Evolutionary conservation across 2,329 filamentous ascomycete species (phyloP).

Genomic region (Chaetomiaceae sp.): DNA sequence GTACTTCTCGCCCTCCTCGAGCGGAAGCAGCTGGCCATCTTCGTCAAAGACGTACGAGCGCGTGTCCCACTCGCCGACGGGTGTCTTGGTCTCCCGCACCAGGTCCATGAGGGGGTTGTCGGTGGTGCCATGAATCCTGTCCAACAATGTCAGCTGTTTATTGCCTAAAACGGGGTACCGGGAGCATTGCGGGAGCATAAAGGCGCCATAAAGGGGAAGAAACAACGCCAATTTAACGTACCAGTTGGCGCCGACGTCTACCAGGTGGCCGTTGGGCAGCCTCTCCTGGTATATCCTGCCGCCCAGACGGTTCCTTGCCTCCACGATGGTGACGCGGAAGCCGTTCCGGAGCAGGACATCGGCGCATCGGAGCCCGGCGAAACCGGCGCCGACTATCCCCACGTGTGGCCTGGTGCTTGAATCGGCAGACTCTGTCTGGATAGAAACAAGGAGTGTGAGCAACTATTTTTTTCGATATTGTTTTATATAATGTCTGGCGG

Average conservation of each 20-base stretch:
- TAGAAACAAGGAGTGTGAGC: slow-evolving; percentile 16
- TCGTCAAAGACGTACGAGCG: slow-evolving; percentile 53
- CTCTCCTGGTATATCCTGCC: slow-evolving; percentile 55
- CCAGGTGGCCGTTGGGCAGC: slow-evolving; percentile 43
- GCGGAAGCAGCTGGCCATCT: slow-evolving; percentile 47
- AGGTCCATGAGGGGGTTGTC: slow-evolving; percentile 67
- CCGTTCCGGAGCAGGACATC: slow-evolving; percentile 61
- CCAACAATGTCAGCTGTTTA: too few relatives aligned
- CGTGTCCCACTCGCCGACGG: slow-evolving; percentile 44
- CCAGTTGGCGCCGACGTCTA: slow-evolving; percentile 71
- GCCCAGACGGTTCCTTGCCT: slow-evolving; percentile 62
- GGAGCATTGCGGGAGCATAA: too few relatives aligned
- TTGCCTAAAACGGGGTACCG: too few relatives aligned
- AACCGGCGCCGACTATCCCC: slow-evolving; percentile 64
- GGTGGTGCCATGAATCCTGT: slow-evolving; percentile 70
- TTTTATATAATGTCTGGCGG: too few relatives aligned
- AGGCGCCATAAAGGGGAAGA: too few relatives aligned
- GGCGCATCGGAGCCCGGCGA: slow-evolving; percentile 66
- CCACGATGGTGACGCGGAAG: slow-evolving; percentile 63
- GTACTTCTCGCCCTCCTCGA: slow-evolving; percentile 42
- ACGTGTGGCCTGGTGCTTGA: slow-evolving; percentile 44
- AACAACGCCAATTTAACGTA: too few relatives aligned
- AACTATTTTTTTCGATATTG: too few relatives aligned
- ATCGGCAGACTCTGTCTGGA: slow-evolving; percentile 17
- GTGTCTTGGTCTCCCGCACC: slow-evolving; percentile 55